Percentiles rank a stretch among this genome's conserved stretches.
phyloP scores from a whole-genome alignment of 75 land plant species.

The Cryptomeria japonica region DNA sequence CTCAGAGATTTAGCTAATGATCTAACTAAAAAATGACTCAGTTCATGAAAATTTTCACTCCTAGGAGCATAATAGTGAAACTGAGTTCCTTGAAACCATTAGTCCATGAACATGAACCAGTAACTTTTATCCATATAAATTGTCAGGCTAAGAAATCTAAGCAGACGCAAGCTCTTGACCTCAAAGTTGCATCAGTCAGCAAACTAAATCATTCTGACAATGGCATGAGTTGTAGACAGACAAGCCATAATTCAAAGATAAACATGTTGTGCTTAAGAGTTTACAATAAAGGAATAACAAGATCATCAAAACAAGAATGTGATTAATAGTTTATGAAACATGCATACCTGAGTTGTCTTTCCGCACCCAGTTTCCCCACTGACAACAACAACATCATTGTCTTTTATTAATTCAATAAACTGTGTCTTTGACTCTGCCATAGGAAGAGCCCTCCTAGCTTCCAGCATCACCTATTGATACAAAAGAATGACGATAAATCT shows the following conservation, averaged over 20 bases:
- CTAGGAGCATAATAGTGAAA: background rate
- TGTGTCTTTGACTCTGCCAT: conserved; percentile 60
- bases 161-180: background rate
- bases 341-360: conserved; percentile 90
- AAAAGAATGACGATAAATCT: background rate
- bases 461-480: conserved; percentile 62
- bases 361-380: conserved; percentile 96
- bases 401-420: conserved; percentile 53
- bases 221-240: background rate
- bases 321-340: background rate
- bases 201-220: background rate
- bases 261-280: background rate
- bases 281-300: background rate
- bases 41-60: background rate
- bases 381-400: conserved; percentile 77
- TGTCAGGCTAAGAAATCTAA: background rate
- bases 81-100: background rate
- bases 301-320: background rate
- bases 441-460: conserved; percentile 71
- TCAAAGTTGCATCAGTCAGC: background rate
- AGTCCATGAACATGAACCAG: background rate
- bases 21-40: background rate
- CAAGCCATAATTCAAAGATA: background rate
- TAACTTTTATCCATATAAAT: background rate
- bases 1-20: background rate